Base-by-base conservation (phyloP, 2,329 filamentous ascomycete species). In the Ophiostoma triangulosporum region DNA sequence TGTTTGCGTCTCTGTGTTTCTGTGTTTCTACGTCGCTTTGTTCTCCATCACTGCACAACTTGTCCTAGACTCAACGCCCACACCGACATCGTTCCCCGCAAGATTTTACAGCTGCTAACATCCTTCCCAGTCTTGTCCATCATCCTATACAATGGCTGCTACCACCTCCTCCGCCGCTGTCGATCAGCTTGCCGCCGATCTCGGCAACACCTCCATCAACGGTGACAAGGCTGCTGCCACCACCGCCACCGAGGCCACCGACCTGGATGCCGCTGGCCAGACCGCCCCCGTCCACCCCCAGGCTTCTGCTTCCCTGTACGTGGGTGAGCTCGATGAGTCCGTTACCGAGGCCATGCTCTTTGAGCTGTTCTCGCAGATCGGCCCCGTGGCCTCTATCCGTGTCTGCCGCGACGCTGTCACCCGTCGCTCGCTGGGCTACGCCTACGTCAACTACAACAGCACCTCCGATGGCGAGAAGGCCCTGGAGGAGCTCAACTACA, bases 321-420 rank as follows among this genome's bases (percentile, higher is more conserved):
- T 98, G 62, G 93, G 93, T 70, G 93, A 98, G 78, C 88, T 98
- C 64, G 93, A 98, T 71, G 83, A 88, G 64, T 93, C 88, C 58
- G 93, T 98, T 70, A 98, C 93, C 60, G 93, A 98, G 80, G 93
- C 93, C 63, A 98, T 98, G 93, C 89, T 98, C 66, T 98, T 97
- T 73, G 93, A 98, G 82, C 87, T 98, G 60, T 98, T 98, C 81
- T 97, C 93, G 57, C 93, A 94, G 73, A 98, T 98, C 68, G 93
- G 93, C 64, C 91, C 95, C 66, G 93, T 98, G 65, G 93, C 93
- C 62, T 98, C 93, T 58, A 98, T 98, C 72, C 93, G 93, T 80
- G 93, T 98, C 69, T 98, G 93, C 82, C 93, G 93, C 74, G 93
- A 98, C 68, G 91, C 93, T 59, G 90, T 98, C 68, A 97, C 93